Base-by-base conservation (phyloP, 139 green algal species). In the Tetraselmis chui region DNA sequence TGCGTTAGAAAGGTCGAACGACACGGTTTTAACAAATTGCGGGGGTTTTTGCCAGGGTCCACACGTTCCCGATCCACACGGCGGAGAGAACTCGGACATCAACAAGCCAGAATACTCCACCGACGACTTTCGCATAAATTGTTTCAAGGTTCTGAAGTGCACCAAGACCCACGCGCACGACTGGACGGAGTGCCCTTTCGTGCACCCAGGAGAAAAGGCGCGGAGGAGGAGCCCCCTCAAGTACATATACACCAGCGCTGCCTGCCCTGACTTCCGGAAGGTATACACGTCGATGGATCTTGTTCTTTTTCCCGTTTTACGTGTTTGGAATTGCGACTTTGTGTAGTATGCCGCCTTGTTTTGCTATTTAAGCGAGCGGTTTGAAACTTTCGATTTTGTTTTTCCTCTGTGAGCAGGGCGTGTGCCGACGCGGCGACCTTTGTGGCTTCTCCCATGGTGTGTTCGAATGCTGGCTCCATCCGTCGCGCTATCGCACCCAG, bases 391-490 rank as follows among this genome's bases (percentile, higher is more conserved):
- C 5, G 18, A 25, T 67, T 18, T 67, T 5, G 11, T 67, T 18
- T 67, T 5, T 67, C 18, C 11, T 67, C 5, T 67, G 45, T n/a
- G n/a, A 94, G 90, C 92, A 89, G 28, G 96, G 96, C 1, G 87
- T 78, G 18, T 99, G 96, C 85, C 81, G 86, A 0, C 86, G 93
- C 1, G 91, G 92, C 5, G 96, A 98, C 74, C 88, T 90, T 0
- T 99, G 96, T 87, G 92, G 94, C 0, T 98, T 94, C 84, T 92
- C 95, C 0, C 96, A 99, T 80, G 95, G 95, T 77, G 94, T 99
- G 0, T 99, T 99, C 76, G 96, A 99, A 89, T 98, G 93, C 88
- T 98, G 95, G 96, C 88, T 99, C 82, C 96, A 99, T 84, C 96
- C 96, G 24, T 90, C 86, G 0, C 89, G 95, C 28, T 99, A 98